Percentiles rank a stretch among this genome's conserved stretches.
These are phyloP conservation scores for Blastomyces silverae DNA, from an alignment of 2,329 filamentous ascomycete species.

Conservation along the genomic window DNA sequence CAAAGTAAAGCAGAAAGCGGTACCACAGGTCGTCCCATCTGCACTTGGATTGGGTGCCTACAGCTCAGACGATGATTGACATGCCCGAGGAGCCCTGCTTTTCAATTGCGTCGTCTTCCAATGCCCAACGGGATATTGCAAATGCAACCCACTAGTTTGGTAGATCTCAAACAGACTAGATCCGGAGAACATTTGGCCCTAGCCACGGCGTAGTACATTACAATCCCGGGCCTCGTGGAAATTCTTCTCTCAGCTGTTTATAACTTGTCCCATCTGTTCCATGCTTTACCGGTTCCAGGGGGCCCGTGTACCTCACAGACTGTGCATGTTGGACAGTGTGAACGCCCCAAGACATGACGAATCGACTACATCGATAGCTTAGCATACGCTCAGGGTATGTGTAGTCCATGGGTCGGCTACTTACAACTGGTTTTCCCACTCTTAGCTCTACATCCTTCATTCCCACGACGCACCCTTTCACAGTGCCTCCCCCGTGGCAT, in stretches of 20 bases:
- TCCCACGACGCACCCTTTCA: not conserved
- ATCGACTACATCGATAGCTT: not conserved
- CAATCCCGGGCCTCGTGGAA: not conserved
- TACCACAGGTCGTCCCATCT: slow-evolving; percentile 21
- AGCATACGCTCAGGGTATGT: not conserved
- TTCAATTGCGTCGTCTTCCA: not conserved
- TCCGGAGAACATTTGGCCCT: not conserved
- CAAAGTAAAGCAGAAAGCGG: slow-evolving; percentile 18
- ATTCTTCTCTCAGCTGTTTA: not conserved
- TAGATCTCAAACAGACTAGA: not conserved
- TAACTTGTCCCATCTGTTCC: not conserved
- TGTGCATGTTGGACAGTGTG: not conserved
- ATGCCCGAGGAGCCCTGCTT: not conserved
- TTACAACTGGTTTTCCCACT: not conserved
- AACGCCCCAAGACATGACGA: not conserved
- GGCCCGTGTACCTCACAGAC: not conserved
- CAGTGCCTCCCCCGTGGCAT: not conserved
- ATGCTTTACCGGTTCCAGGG: not conserved
- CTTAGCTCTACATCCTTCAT: not conserved
- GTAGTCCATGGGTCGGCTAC: not conserved
- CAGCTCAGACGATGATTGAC: slow-evolving; percentile 38
- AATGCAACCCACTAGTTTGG: not conserved
- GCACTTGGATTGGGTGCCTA: slow-evolving; percentile 36
- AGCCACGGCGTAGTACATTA: not conserved
- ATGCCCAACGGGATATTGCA: not conserved